Evolutionary conservation across 1,139 yeast species (phyloP).

Genomic region (Saccharomycopsis crataegensis): DNA sequence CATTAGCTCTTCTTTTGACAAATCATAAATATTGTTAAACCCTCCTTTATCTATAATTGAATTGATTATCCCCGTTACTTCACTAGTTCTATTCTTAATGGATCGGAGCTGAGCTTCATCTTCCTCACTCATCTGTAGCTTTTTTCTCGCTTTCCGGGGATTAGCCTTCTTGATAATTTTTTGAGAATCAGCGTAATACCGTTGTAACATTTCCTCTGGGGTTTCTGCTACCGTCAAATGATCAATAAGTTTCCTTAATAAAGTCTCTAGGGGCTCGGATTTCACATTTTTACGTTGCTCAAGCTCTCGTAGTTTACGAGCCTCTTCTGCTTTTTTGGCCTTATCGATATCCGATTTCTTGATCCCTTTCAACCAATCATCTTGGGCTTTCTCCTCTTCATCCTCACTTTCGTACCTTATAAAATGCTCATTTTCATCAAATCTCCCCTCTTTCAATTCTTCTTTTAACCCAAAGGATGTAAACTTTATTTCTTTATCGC

Average conservation of each 20-base stretch:
- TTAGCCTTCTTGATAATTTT: neutral
- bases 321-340: conserved; percentile 38
- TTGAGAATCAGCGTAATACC: conserved; percentile 30
- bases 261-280: conserved; percentile 23
- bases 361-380: conserved; percentile 42
- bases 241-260: conserved; percentile 35
- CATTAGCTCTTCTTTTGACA: conserved; percentile 52
- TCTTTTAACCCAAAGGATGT: conserved; percentile 57
- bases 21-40: conserved; percentile 42
- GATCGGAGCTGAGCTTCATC: conserved; percentile 20
- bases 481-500: conserved; percentile 35
- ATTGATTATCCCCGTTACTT: conserved; percentile 47
- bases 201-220: conserved; percentile 51
- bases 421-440: conserved; percentile 58
- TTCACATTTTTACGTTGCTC: neutral
- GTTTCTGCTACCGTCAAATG: conserved; percentile 55
- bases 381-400: conserved; percentile 36
- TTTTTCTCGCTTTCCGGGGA: conserved; percentile 23
- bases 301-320: neutral
- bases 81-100: conserved; percentile 30
- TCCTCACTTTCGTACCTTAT: conserved; percentile 36
- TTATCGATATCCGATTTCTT: conserved; percentile 39
- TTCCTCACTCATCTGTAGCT: conserved; percentile 21
- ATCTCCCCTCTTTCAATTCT: conserved; percentile 53
- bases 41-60: conserved; percentile 35